Conservation (phyloP, 768 basidiomycete species). For the Suillus subaureus region DNA sequence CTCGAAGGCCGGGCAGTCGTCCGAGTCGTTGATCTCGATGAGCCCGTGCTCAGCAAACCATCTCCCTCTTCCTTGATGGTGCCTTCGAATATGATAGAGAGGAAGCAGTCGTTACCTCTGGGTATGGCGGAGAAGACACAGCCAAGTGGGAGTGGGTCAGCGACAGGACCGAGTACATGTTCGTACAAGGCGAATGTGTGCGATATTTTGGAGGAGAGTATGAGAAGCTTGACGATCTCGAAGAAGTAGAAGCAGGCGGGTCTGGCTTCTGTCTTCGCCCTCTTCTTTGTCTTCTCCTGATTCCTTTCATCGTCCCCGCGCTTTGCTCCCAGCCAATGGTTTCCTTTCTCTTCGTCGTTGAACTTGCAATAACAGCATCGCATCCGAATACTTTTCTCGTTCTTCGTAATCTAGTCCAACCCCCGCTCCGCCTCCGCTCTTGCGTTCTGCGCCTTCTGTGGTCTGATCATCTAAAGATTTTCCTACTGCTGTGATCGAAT, state of each 20-base stretch:
- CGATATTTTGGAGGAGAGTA: conserved; percentile 65
- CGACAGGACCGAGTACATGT: conserved; percentile 15
- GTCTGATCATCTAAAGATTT: background rate
- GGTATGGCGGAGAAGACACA: conserved; percentile 5
- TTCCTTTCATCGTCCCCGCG: background rate
- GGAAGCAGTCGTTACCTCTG: background rate
- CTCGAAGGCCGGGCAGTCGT: conserved; percentile 84
- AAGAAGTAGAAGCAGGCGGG: conserved; percentile 42
- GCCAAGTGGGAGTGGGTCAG: conserved; percentile 16
- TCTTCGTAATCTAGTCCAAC: background rate
- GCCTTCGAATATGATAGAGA: background rate
- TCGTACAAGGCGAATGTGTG: conserved; percentile 26
- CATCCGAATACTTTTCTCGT: background rate
- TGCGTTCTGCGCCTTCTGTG: background rate
- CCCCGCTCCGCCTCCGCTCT: background rate
- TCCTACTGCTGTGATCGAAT: background rate
- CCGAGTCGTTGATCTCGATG: conserved; percentile 75
- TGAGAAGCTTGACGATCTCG: conserved; percentile 62
- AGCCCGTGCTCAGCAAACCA: background rate
- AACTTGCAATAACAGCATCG: background rate
- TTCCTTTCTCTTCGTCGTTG: background rate
- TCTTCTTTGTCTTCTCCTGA: background rate
- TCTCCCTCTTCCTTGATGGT: background rate
- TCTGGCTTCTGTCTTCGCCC: background rate
- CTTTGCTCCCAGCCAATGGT: background rate